phyloP scores from a whole-genome alignment of 495 filamentous ascomycete species.

The Aspergillus asperescens region DNA sequence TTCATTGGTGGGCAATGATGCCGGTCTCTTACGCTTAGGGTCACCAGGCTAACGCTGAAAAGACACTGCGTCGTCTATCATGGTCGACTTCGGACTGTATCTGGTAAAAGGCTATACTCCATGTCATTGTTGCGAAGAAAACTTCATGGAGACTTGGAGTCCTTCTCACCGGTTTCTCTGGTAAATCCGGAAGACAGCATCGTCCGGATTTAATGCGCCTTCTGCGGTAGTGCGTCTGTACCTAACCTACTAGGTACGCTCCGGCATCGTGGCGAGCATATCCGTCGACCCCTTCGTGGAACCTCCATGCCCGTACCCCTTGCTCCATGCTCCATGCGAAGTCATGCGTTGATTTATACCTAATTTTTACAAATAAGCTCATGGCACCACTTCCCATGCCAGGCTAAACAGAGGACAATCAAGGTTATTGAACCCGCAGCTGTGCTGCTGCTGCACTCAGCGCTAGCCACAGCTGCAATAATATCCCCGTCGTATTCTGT shows the following conservation, averaged over 20 bases:
- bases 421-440: background rate
- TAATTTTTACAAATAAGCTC: background rate
- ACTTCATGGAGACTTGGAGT: background rate
- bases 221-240: background rate
- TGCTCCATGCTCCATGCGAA: no score
- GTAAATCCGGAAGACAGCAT: background rate
- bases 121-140: background rate
- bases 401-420: background rate
- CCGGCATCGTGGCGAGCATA: background rate
- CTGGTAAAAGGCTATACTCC: background rate
- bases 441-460: background rate
- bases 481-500: background rate
- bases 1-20: background rate
- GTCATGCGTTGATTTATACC: no score
- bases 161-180: conserved; percentile 1
- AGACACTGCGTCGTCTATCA: background rate
- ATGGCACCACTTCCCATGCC: background rate
- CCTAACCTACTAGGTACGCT: background rate
- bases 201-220: background rate
- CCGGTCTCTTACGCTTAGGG: background rate
- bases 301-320: no score
- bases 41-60: background rate
- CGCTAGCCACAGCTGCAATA: background rate
- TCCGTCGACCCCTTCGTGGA: background rate
- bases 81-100: background rate